These are phyloP conservation scores for Filosporella fistucella DNA, from an alignment of 495 filamentous ascomycete genomes.

Conservation along the genomic window DNA sequence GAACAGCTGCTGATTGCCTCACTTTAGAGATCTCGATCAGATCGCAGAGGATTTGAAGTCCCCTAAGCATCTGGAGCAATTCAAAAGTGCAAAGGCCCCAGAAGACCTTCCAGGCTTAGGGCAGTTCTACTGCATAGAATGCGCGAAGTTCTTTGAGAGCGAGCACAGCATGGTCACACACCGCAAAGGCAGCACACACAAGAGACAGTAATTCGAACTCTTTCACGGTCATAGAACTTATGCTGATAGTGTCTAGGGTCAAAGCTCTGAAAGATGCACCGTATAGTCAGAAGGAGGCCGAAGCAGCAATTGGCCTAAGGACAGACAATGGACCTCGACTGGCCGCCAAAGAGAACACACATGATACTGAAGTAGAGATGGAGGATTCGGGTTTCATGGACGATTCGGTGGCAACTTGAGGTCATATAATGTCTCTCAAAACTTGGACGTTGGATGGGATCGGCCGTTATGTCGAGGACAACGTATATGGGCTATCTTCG, in stretches of 20 bases:
- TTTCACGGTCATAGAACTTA: no score
- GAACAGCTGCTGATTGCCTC: slow-evolving; percentile 9
- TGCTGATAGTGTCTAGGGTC: slow-evolving; percentile 60
- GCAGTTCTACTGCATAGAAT: slow-evolving; percentile 83
- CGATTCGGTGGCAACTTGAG: slow-evolving; percentile 14
- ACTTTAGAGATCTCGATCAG: slow-evolving; percentile 77
- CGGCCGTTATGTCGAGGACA: neutral
- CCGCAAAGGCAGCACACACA: slow-evolving; percentile 84
- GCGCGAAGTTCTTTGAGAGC: slow-evolving; percentile 92
- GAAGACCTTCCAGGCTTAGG: slow-evolving; percentile 88
- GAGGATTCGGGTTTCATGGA: slow-evolving; percentile 18
- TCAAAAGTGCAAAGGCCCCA: slow-evolving; percentile 70
- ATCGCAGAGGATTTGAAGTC: slow-evolving; percentile 73
- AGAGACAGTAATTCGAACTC: slow-evolving; percentile 80
- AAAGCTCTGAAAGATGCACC: slow-evolving; percentile 73
- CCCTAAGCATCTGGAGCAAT: slow-evolving; percentile 70
- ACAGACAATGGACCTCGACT: slow-evolving; percentile 54
- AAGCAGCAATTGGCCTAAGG: slow-evolving; percentile 68
- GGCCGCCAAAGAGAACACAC: slow-evolving; percentile 15
- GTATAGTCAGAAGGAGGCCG: slow-evolving; percentile 80
- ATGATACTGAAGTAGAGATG: slow-evolving; percentile 27
- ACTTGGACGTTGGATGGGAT: neutral
- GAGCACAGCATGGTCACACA: slow-evolving; percentile 73
- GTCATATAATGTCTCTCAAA: neutral
- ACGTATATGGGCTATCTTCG: slow-evolving; percentile 8